Evolutionary conservation across 73 alveolate genomes (phyloP), one percentile per base, ranked within the genome.

Genomic region (Tetrahymena elliotti): DNA sequence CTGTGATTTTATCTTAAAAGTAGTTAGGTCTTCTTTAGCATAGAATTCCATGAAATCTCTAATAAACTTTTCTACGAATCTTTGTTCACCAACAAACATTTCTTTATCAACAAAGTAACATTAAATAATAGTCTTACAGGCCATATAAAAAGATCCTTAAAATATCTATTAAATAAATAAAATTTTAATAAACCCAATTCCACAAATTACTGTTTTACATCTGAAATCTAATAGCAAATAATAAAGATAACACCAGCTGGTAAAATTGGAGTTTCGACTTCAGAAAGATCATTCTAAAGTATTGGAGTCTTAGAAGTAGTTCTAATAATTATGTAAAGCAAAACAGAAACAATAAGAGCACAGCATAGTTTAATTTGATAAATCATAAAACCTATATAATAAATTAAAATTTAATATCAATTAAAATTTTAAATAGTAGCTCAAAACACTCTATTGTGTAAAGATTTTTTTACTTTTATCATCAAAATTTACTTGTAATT

Each of bases 11-110:
- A 94, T 41, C 31, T 94, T 84, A 93, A 94, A 94, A 34, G 93
- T 94, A 16, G 47, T 53, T 39, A 84, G 93, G 22, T 84, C 95
- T 88, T 84, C 83, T 52, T 94, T 94, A 16, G 95, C 96, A 31
- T 84, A 94, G 35, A 84, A 84, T 88, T 94, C 96, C 96, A 94
- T 94, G 41, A 94, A 94, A n/a, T 94, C 96, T 41, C 95, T 88
- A 35, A 94, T 94, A 35, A 94, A 94, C 47, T 39, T 38, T 92
- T 94, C 96, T 16, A 94, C 96, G 83, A 94, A 94, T 40, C 96
- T 84, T 53, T 94, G 92, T 53, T 94, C 96, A 88, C 96, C 96
- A 88, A 94, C 93, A 18, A 94, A 94, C 96, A 94, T 94, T 94
- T 94, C 96, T 47, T 82, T 41, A 31, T 94, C 96, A 82, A 94